Evolutionary conservation across 2,329 filamentous ascomycete species (phyloP), one percentile per base, ranked within the genome.

Genomic region (Chrysosporium queenslandicum): DNA sequence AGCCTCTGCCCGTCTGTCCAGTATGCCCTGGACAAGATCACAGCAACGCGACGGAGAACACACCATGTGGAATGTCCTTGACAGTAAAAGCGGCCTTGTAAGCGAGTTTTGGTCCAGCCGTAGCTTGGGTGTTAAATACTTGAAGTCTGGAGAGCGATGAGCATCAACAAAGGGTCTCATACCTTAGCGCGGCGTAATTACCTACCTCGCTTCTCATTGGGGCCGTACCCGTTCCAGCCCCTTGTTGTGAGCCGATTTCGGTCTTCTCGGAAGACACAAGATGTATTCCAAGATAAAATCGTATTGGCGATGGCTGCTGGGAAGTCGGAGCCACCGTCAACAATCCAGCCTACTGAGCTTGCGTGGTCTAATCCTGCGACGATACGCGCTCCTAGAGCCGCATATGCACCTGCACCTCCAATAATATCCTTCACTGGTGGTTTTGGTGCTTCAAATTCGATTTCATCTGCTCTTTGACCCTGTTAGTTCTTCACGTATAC

Each of bases 321-420:
- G 59, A 97, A 97, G 68, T 97, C 92, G 14, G 80, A 84, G 27
- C 92, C 92, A 61, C 82, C 80, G 68, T 98, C 91, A 40, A 97
- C 81, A 56, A 97, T 83, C 90, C 90, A 97, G 57, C 87, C 88
- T 4, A 97, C 81, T 2, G 78, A 76, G 34, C 73, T 75, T 20
- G 87, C 86, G 42, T 75, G 60, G 2, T 81, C 76, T 29, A 76
- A 71, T 2, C 87, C 86, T 3, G 88, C 91, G 66, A 95, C 85
- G 46, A 98, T 75, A 29, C 92, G 86, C 16, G 92, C 92, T 18
- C 92, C 92, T 5, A 97, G 74, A 6, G 89, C 88, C 7, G 86
- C 84, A 67, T 87, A 97, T 2, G 89, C 80, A 23, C 90, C 92
- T 25, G 86, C 92, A 21, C 92, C 92, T 49, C 92, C 92, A n/a